These are phyloP conservation scores for Prunus kanzakura DNA, from an alignment of 306 rosid genomes.

Conservation along the genomic window DNA sequence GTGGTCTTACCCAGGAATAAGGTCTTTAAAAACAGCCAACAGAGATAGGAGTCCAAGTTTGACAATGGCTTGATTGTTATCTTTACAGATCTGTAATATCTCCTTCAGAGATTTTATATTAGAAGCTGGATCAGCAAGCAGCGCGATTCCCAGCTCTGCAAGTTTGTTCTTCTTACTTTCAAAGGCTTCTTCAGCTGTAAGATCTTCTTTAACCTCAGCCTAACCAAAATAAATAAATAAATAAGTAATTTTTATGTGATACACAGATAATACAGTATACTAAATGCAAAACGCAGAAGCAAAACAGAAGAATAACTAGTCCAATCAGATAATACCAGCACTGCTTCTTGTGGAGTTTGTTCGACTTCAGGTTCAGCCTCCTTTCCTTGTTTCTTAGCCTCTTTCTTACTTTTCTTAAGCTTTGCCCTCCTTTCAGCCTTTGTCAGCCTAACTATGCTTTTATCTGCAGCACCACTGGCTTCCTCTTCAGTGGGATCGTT, in stretches of 20 bases:
- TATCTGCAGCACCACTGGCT: constrained; percentile 31
- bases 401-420: constrained; percentile 67
- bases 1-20: constrained; percentile 75
- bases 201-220: constrained; percentile 90
- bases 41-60: constrained; percentile 91
- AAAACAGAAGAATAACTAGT: constrained; percentile 10
- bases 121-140: constrained; percentile 81
- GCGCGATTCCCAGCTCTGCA: constrained; percentile 86
- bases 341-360: constrained; percentile 74
- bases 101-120: constrained; percentile 83
- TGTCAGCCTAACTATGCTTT: constrained; percentile 56
- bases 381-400: constrained; percentile 71
- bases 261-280: constrained; percentile 4
- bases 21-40: constrained; percentile 86
- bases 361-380: constrained; percentile 47
- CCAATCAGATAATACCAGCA: constrained; percentile 52
- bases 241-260: background rate
- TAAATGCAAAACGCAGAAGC: background rate
- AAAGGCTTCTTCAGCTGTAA: constrained; percentile 76
- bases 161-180: constrained; percentile 80
- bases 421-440: constrained; percentile 88
- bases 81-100: constrained; percentile 66
- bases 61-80: constrained; percentile 57
- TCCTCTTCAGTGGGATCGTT: constrained; percentile 41
- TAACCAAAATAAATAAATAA: constrained; percentile 19